phyloP scores from a whole-genome alignment of 148 eudicot genomes.

The Dysphania ambrosioides region DNA sequence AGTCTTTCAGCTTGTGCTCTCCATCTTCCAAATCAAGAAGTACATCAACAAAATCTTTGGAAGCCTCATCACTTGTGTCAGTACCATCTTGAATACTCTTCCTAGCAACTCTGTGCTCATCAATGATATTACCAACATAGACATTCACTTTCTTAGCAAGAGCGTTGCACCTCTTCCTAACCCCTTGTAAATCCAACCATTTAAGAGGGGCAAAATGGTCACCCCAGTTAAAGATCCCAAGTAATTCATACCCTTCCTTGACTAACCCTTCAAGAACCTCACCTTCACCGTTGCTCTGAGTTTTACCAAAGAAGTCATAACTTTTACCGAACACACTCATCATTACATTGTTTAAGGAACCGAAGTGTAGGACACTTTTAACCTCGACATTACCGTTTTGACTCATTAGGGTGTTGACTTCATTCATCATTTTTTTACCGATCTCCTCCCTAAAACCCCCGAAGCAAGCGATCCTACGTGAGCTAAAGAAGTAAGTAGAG shows the following conservation, averaged over 20 bases:
- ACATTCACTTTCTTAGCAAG: slow-evolving; percentile 57
- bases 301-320: slow-evolving; percentile 35
- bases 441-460: slow-evolving; percentile 39
- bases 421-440: slow-evolving; percentile 42
- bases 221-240: slow-evolving; percentile 80
- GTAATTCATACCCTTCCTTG: slow-evolving; percentile 74
- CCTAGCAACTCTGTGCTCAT: slow-evolving; percentile 49
- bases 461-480: slow-evolving; percentile 37
- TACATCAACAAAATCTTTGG: slow-evolving; percentile 80
- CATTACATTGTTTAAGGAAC: slow-evolving; percentile 84
- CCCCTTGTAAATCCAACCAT: slow-evolving; percentile 77
- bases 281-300: not conserved
- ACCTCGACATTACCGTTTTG: slow-evolving; percentile 43
- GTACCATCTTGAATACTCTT: slow-evolving; percentile 6
- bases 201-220: slow-evolving; percentile 82
- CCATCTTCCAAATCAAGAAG: slow-evolving; percentile 65
- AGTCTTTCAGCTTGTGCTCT: slow-evolving; percentile 51
- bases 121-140: slow-evolving; percentile 59
- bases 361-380: slow-evolving; percentile 54
- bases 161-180: slow-evolving; percentile 56
- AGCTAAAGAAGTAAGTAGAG: slow-evolving; percentile 61
- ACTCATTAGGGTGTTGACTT: slow-evolving; percentile 34
- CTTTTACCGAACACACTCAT: slow-evolving; percentile 72
- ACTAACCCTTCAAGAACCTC: slow-evolving; percentile 54
- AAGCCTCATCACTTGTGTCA: slow-evolving; percentile 20